Evolutionary conservation across 176 grass and related monocot species (phyloP), one percentile per base, ranked within the genome.

Genomic region (Cenchrus fungigraminus): DNA sequence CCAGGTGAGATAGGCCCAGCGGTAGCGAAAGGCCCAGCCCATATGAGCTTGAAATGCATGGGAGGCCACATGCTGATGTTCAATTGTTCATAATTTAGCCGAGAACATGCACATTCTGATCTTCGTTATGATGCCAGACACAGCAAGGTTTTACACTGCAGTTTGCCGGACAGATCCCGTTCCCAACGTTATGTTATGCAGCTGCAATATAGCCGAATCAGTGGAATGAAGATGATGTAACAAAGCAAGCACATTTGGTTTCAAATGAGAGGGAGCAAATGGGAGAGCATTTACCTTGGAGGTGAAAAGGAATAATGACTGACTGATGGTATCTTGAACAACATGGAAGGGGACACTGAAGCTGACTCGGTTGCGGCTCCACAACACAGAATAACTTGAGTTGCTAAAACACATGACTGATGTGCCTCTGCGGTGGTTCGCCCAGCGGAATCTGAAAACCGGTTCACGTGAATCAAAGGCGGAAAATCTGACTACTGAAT

Each of bases 371-470:
- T 45, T 65, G 29, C 17, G 13, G 49, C 60, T 62, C 84, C n/a
- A 3, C 22, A 32, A 13, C 47, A 52, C 6, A 71, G 9, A 57
- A 80, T 17, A 13, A 12, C 5, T 5, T 2, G 17, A 44, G 0
- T 57, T 78, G 40, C 78, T 73, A 90, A 54, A 87, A 90, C 0
- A 87, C 84, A 74, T 83, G 89, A 70, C 52, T 90, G 29, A 87
- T 42, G 34, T 87, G 80, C 84, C 84, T 90, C 31, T 79, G 68
- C 74, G 89, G 89, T 12, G 89, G 89, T 19, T 86, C 84, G 20
- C 86, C 45, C 43, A 87, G 74, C 4, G 80, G 89, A 55, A 90
- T 87, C 89, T 90, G 84, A 68, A 90, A 82, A 82, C 0, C 3
- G 68, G 25, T 42, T 80, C 14, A 40, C 65, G 50, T 14, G 56